Evolutionary conservation across 345 rosid species (phyloP), one percentile per base, ranked within the genome.

Genomic region (Carallia brachiata): DNA sequence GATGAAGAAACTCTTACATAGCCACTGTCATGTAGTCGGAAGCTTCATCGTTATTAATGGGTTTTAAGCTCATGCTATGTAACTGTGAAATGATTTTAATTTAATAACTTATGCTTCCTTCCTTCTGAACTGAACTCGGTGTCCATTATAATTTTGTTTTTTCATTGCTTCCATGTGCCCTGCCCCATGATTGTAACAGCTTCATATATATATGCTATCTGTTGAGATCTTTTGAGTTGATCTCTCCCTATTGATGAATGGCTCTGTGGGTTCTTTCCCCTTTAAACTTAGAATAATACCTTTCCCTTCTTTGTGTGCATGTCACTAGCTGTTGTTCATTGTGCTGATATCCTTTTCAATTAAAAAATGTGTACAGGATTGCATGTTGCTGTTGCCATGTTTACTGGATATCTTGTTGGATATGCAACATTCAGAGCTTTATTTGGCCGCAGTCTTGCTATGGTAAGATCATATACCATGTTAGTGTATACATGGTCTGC

Each of bases 391-490:
- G 82, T 90, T 69, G 86, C 65, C 27, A 95, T 95, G 99, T 95
- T 95, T 74, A 87, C 99, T 64, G 95, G 99, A n/a, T 92, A 95
- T 81, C 74, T 95, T 80, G 80, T 90, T 70, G 97, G 97, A 61
- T 89, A 85, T 78, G 79, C 80, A 47, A 77, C 97, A 32, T 94
- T 94, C 81, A 84, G 96, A 83, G 98, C 97, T 61, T 76, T 94
- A 69, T 94, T 94, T 64, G 79, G 86, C 80, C 92, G 76, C 73
- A 89, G 78, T 64, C 84, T 86, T 31, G 86, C 81, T 65, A 78
- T 94, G 91, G 97, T 94, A 85, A 36, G 56, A 37, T 69, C 36
- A 48, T 27, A 18, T 39, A 16, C 34, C 39, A 28, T 58, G 7
- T 63, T 34, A 16, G 16, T 55, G 3, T 56, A 55, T 48, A 34